Evolutionary conservation across 1,284 basidiomycete species (phyloP).

Genomic region (Irpex sp.): DNA sequence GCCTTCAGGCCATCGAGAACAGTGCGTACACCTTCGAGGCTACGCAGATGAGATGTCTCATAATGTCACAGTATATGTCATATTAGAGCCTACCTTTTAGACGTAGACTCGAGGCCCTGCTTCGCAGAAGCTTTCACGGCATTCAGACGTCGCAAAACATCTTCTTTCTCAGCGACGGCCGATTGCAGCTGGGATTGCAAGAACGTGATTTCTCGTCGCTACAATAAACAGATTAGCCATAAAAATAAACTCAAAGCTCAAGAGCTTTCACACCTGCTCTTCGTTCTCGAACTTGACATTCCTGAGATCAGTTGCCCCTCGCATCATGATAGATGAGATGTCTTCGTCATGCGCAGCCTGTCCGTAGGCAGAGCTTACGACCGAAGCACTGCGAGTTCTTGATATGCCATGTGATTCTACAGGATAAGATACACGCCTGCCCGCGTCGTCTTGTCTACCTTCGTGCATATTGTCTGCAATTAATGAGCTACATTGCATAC

Average conservation of each 20-base stretch:
- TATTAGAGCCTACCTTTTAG: conserved; percentile 25
- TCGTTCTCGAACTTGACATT: conserved; percentile 36
- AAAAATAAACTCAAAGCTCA: neutral
- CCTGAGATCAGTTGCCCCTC: conserved; percentile 35
- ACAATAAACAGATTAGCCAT: neutral
- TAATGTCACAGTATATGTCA: neutral
- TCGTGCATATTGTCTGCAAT: conserved; percentile 2
- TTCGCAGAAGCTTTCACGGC: conserved; percentile 36
- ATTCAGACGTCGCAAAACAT: conserved; percentile 30
- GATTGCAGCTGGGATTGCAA: conserved; percentile 31
- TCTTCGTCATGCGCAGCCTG: conserved; percentile 31
- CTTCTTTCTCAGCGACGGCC: conserved; percentile 31
- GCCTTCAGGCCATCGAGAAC: conserved; percentile 33
- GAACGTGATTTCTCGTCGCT: conserved; percentile 35
- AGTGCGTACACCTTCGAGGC: conserved; percentile 29
- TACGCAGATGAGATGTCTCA: conserved; percentile 19
- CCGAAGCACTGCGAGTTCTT: conserved; percentile 35
- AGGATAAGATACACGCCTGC: neutral
- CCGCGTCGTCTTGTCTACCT: conserved; percentile 2
- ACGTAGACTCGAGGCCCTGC: conserved; percentile 32
- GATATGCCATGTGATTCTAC: conserved; percentile 6
- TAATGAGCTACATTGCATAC: neutral
- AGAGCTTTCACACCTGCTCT: conserved; percentile 28
- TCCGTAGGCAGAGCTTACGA: conserved; percentile 26
- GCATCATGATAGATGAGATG: conserved; percentile 39